Evolutionary conservation across 345 rosid species (phyloP).

Genomic region (Gossypium thurberi): DNA sequence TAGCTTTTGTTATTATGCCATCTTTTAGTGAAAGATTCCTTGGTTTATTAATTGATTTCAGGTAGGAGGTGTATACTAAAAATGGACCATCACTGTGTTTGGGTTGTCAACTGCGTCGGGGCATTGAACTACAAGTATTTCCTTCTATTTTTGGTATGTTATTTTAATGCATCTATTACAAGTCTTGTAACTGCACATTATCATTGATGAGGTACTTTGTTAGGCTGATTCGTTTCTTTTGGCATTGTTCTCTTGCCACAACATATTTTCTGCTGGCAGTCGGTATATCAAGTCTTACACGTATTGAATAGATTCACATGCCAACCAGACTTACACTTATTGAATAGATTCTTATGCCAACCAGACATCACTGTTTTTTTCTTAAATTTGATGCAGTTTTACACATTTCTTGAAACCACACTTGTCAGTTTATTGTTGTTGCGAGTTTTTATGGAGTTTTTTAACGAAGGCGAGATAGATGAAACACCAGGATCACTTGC

Average conservation of each 20-base stretch:
- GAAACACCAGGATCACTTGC: constrained; percentile 63
- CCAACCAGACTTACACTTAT: background rate
- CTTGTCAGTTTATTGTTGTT: constrained; percentile 56
- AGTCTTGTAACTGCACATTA: no score
- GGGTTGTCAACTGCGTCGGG: constrained; percentile 90
- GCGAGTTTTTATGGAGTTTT: constrained; percentile 63
- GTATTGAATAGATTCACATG: background rate
- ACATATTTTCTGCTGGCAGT: background rate
- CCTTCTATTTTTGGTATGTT: constrained; percentile 78
- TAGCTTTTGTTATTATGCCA: background rate
- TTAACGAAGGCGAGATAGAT: constrained; percentile 56
- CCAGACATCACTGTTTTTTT: background rate
- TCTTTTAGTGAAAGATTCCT: constrained; percentile 16
- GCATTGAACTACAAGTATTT: constrained; percentile 79
- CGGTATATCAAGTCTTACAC: background rate
- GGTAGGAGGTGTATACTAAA: constrained; percentile 81
- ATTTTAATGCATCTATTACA: constrained; percentile 6
- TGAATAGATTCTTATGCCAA: background rate
- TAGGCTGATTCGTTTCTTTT: background rate
- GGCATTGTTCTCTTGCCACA: background rate
- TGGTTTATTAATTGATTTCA: constrained; percentile 29
- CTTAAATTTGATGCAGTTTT: constrained; percentile 51
- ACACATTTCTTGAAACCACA: constrained; percentile 76
- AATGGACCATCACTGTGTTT: constrained; percentile 90
- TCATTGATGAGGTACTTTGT: background rate